Conservation (phyloP, 2,329 filamentous ascomycete species). For the Scedosporium minutisporum region DNA sequence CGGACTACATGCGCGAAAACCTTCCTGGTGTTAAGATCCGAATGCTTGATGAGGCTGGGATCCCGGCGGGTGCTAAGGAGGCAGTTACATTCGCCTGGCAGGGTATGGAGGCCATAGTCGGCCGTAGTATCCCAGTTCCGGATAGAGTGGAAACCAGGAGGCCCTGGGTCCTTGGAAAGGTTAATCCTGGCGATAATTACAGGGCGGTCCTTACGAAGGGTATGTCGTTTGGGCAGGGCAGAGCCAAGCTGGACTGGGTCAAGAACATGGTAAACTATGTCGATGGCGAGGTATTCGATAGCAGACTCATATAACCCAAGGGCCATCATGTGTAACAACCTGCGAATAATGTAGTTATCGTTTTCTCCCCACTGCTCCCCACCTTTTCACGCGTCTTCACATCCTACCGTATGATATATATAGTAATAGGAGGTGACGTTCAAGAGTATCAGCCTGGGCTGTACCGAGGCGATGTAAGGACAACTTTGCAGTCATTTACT, state of each 20-base stretch:
- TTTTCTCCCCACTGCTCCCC: no score
- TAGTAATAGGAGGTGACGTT: no score
- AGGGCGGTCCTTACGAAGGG: constrained; percentile 41
- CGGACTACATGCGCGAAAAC: constrained; percentile 36
- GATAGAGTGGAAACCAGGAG: constrained; percentile 39
- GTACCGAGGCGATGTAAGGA: no score
- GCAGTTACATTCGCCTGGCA: constrained; percentile 47
- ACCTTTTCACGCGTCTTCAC: no score
- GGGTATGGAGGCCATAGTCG: constrained; percentile 48
- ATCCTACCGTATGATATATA: no score
- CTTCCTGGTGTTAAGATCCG: constrained; percentile 39
- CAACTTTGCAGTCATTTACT: no score
- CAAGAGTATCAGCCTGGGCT: no score
- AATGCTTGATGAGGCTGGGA: constrained; percentile 47
- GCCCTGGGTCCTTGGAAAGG: constrained; percentile 44
- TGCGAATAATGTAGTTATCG: no score
- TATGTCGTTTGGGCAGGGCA: constrained; percentile 37
- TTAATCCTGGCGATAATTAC: constrained; percentile 45
- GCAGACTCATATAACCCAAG: not conserved
- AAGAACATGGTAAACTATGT: constrained; percentile 41
- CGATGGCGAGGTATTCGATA: constrained; percentile 35
- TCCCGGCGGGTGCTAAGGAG: constrained; percentile 49
- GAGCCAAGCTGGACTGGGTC: constrained; percentile 33
- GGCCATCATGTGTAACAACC: no score
- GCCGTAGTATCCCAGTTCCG: constrained; percentile 44